Percentiles rank a stretch among this genome's conserved stretches.
Conservation (phyloP, 805 yeast species). For the Candida alai region DNA sequence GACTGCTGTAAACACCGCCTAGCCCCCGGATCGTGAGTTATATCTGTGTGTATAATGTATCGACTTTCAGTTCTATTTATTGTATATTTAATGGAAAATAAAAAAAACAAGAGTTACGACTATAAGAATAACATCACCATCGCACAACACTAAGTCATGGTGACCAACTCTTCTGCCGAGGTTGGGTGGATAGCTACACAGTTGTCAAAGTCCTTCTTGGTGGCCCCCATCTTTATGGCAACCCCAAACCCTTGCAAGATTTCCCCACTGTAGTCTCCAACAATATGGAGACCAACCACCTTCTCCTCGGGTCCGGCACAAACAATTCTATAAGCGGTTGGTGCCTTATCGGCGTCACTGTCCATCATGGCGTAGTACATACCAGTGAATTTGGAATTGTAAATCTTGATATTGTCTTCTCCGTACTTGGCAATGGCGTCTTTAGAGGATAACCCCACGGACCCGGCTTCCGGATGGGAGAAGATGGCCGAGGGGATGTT, state of each 20-base stretch:
- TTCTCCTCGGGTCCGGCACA: conserved; percentile 79
- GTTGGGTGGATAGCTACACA: conserved; percentile 99
- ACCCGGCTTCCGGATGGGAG: conserved; percentile 96
- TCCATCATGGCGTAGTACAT: conserved; percentile 89
- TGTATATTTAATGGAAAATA: conserved; percentile 2
- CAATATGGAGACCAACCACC: conserved; percentile 91
- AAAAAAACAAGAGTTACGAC: background rate
- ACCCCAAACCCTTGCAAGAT: conserved; percentile 98
- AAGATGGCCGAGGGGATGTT: conserved; percentile 96
- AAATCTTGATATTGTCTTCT: conserved; percentile 71
- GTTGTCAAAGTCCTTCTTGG: conserved; percentile 90
- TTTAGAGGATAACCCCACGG: conserved; percentile 80
- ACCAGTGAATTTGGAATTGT: conserved; percentile 78
- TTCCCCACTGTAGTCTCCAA: conserved; percentile 89
- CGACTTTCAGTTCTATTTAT: background rate
- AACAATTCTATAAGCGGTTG: conserved; percentile 82
- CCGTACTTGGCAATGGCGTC: conserved; percentile 81
- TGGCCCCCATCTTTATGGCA: conserved; percentile 98
- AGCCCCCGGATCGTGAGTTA: too few species aligned
- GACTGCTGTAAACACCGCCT: too few species aligned
- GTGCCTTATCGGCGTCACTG: conserved; percentile 63
- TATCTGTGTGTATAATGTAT: background rate
- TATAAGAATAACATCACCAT: too few species aligned
- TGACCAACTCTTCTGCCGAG: conserved; percentile 95
- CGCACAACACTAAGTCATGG: conserved; percentile 51